These are phyloP conservation scores for Lachancea meyersii DNA, from an alignment of 805 yeast species.

Conservation along the genomic window DNA sequence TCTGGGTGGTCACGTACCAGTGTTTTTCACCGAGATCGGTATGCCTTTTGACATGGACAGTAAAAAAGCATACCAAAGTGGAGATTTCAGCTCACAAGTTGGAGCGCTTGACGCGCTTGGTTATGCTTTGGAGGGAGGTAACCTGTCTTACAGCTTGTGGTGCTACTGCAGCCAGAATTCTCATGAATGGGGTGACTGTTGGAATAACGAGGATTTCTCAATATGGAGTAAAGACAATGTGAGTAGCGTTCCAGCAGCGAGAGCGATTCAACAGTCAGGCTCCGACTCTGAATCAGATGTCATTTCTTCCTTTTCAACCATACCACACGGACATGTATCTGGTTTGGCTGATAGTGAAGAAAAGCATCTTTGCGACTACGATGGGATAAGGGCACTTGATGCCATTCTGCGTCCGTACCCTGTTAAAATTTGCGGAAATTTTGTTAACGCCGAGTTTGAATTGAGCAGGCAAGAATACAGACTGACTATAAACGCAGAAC, in stretches of 20 bases:
- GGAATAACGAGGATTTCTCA: conserved; percentile 94
- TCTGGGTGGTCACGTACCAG: conserved; percentile 62
- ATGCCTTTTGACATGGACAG: conserved; percentile 95
- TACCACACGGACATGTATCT: conserved; percentile 2
- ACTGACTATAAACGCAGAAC: conserved; percentile 38
- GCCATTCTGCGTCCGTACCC: conserved; percentile 79
- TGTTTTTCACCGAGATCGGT: conserved; percentile 89
- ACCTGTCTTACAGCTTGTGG: conserved; percentile 78
- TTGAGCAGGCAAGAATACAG: conserved; percentile 41
- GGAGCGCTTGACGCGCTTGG: conserved; percentile 78
- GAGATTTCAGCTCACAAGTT: conserved; percentile 68
- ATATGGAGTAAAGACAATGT: conserved; percentile 69
- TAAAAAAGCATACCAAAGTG: conserved; percentile 59
- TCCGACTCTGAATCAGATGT: not conserved
- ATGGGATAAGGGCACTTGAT: conserved; percentile 66
- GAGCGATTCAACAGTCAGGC: not conserved
- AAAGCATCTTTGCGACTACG: conserved; percentile 11
- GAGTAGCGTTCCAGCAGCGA: not conserved
- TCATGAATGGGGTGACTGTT: conserved; percentile 82
- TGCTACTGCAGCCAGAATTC: conserved; percentile 67
- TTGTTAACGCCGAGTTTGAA: conserved; percentile 54
- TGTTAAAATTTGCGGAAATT: conserved; percentile 53
- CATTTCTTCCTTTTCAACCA: conserved; percentile 2
- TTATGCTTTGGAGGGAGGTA: conserved; percentile 69
- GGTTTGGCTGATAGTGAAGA: not conserved